Percentiles rank a stretch among this genome's conserved stretches.
Evolutionary conservation across 2,329 filamentous ascomycete species (phyloP).

Genomic region (Drechmeria coniospora): DNA sequence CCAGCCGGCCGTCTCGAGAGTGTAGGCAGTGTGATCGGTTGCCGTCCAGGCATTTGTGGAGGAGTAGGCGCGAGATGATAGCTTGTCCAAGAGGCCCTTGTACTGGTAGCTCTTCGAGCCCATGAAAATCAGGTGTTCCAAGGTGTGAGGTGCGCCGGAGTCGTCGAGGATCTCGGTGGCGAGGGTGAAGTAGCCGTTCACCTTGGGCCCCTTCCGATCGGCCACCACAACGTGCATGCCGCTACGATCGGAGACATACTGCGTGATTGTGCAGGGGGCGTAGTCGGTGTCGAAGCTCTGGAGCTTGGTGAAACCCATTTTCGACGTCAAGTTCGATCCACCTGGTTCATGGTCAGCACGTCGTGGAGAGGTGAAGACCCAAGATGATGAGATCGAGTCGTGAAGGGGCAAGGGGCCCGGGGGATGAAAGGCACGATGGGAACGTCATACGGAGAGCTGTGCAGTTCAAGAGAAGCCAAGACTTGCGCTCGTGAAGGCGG

Average conservation of each 20-base stretch:
- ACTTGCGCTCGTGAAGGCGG: no score
- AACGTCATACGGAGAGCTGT: no score
- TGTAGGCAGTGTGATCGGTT: slow-evolving; percentile 92
- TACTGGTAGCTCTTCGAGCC: slow-evolving; percentile 88
- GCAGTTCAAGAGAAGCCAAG: no score
- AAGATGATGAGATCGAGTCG: no score
- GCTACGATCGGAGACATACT: slow-evolving; percentile 90
- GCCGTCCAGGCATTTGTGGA: slow-evolving; percentile 95
- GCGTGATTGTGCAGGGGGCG: slow-evolving; percentile 72
- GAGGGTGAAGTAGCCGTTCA: slow-evolving; percentile 86
- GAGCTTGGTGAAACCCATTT: slow-evolving; percentile 60
- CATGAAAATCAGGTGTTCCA: slow-evolving; percentile 77
- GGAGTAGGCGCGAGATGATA: slow-evolving; percentile 86
- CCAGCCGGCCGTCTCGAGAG: slow-evolving; percentile 89
- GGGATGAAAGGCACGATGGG: no score
- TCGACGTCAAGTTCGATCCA: no score
- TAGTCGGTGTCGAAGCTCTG: slow-evolving; percentile 84
- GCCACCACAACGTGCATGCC: slow-evolving; percentile 91
- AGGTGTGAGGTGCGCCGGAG: slow-evolving; percentile 76
- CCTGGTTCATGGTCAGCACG: no score
- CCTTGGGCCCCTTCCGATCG: slow-evolving; percentile 85
- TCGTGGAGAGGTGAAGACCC: no score
- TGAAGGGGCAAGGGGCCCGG: no score
- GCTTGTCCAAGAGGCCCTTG: slow-evolving; percentile 87
- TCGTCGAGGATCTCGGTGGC: slow-evolving; percentile 97